Evolutionary conservation across 2,329 filamentous ascomycete genomes (phyloP), one percentile per base, ranked within the genome.

Genomic region (Alternaria triticimaculans): DNA sequence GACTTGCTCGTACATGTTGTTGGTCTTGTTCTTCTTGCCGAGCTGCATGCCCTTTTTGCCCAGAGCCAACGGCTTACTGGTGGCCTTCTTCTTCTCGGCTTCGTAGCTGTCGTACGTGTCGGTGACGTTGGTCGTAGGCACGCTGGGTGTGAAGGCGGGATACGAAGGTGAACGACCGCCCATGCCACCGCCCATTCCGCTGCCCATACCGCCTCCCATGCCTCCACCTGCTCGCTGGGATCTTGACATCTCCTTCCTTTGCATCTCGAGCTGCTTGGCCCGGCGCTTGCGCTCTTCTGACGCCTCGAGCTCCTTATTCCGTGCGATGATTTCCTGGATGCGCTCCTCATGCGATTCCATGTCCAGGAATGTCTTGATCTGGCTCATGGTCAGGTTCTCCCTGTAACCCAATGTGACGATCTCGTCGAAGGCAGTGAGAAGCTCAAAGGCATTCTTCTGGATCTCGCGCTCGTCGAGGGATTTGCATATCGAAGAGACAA

Each of bases 291-390:
- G 92, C 86, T 99, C 96, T 81, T 99, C 96, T 58, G 92, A 97
- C 10, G 96, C 96, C 82, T 99, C 96, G 72, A 99, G 86, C 82
- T 99, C 96, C 85, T 99, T 99, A 87, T 99, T 99, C 89, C 97
- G 78, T 64, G 72, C 70, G 43, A 73, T 74, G 61, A 76, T 77
- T 64, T 99, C 96, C 82, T 99, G 96, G 72, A 99, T 98, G 78
- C 96, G 90, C 86, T 99, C 96, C 83, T 99, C 96, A 77, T 99
- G 96, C 82, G 92, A 96, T 82, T 99, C 96, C 96, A 99, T 99
- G 78, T 98, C 96, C 72, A 99, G 82, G 86, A 99, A 99, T 3
- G 96, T 97, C 87, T 96, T 97, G 85, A 99, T 99, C 83, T 99
- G 96, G 82, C 90, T 93, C 75, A 99, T 88, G 23, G 95, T 96